phyloP scores from a whole-genome alignment of 495 filamentous ascomycete species.

The Thozetella sp. region DNA sequence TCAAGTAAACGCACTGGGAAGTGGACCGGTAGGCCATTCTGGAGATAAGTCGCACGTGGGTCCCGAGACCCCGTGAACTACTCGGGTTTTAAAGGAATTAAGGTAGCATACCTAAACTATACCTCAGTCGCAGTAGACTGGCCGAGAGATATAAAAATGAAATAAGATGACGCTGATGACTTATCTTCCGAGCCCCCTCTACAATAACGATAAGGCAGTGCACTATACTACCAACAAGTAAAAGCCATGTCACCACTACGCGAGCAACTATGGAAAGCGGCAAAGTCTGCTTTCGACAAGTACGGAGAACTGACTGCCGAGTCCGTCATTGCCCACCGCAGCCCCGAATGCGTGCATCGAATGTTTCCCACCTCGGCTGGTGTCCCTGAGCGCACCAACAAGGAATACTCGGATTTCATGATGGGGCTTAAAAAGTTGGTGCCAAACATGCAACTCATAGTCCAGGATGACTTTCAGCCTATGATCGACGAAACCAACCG shows the following conservation, averaged over 20 bases:
- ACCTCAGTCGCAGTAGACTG: too few species aligned
- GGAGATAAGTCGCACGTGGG: too few species aligned
- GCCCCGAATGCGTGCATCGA: background rate
- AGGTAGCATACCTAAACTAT: too few species aligned
- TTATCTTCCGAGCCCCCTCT: too few species aligned
- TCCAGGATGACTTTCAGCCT: background rate
- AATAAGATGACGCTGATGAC: too few species aligned
- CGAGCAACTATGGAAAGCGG: background rate
- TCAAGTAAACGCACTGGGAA: too few species aligned
- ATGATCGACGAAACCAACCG: background rate
- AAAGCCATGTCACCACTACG: background rate
- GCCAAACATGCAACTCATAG: background rate
- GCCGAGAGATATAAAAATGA: too few species aligned
- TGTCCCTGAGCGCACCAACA: background rate
- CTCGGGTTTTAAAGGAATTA: too few species aligned
- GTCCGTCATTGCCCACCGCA: background rate
- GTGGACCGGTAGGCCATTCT: too few species aligned
- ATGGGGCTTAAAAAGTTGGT: background rate
- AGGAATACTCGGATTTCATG: background rate
- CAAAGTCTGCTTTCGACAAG: background rate
- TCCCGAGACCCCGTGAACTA: too few species aligned
- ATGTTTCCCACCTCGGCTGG: background rate
- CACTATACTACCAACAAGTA: background rate
- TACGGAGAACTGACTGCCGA: background rate
- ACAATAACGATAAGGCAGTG: too few species aligned